phyloP scores from a whole-genome alignment of 495 filamentous ascomycete genomes.

The Aspergillus conjunctus region DNA sequence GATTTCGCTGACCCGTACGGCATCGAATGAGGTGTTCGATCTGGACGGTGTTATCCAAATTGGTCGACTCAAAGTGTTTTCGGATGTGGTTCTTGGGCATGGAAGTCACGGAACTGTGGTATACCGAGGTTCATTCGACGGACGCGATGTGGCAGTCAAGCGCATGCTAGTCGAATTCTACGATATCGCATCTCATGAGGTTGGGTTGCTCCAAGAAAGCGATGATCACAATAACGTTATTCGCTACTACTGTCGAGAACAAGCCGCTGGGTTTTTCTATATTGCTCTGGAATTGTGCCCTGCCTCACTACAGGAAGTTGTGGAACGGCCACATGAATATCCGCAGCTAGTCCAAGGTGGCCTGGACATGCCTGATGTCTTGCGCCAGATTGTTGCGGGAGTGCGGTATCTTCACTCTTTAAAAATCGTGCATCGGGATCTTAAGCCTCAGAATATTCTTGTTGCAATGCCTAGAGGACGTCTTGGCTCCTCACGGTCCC shows the following conservation, averaged over 20 bases:
- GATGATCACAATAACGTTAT: conserved; percentile 97
- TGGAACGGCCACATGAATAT: conserved; percentile 67
- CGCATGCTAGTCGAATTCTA: conserved; percentile 93
- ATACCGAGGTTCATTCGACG: conserved; percentile 82
- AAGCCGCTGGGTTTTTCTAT: conserved; percentile 88
- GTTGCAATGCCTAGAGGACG: conserved; percentile 60
- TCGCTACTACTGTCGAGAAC: conserved; percentile 89
- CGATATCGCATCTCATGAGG: conserved; percentile 93
- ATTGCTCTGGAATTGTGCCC: conserved; percentile 96
- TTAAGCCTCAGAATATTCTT: conserved; percentile 97
- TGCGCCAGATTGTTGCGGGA: conserved; percentile 85
- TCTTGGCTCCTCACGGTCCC: conserved; percentile 28
- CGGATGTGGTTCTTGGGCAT: conserved; percentile 70
- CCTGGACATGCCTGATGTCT: conserved; percentile 61
- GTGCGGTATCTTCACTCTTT: conserved; percentile 86
- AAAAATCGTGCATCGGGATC: conserved; percentile 93
- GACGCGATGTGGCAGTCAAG: conserved; percentile 92
- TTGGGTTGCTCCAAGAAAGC: conserved; percentile 83
- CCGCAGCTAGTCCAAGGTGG: conserved; percentile 55
- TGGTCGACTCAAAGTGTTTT: conserved; percentile 71
- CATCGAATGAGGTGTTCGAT: conserved; percentile 44
- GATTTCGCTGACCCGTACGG: conserved; percentile 44
- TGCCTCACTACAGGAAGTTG: conserved; percentile 86
- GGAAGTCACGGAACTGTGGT: conserved; percentile 88
- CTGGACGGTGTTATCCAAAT: conserved; percentile 63